Conservation (phyloP, 495 filamentous ascomycete genomes). For the Annulohypoxylon stygium region DNA sequence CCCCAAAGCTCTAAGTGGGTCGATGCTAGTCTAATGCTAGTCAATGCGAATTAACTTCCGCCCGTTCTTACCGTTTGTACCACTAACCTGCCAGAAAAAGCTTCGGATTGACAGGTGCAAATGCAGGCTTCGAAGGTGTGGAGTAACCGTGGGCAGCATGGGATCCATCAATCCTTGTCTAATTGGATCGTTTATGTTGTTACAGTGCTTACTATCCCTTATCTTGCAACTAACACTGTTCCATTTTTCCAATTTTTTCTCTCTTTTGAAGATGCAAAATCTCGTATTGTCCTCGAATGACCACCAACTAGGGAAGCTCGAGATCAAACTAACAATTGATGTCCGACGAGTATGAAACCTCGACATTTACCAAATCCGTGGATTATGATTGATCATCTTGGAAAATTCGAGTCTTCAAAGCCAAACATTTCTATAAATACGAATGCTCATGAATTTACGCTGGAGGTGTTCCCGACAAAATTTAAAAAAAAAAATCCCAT, state of each 20-base stretch:
- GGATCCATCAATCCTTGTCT: neutral
- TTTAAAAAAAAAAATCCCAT: neutral
- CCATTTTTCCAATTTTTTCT: neutral
- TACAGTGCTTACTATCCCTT: conserved; percentile 25
- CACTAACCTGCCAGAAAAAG: conserved; percentile 25
- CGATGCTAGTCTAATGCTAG: conserved; percentile 12
- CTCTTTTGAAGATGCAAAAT: conserved; percentile 9
- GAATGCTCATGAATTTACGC: neutral
- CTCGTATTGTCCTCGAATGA: conserved; percentile 35
- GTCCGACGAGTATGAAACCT: neutral
- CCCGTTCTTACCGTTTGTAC: conserved; percentile 23
- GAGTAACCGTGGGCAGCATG: conserved; percentile 4
- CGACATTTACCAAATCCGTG: neutral
- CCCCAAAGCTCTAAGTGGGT: neutral
- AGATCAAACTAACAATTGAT: neutral
- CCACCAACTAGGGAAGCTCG: neutral
- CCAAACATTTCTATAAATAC: neutral
- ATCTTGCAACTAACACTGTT: neutral
- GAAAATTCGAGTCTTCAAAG: neutral
- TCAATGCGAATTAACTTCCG: conserved; percentile 35
- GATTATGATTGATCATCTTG: neutral
- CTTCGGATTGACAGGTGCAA: conserved; percentile 24
- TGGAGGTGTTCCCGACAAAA: neutral
- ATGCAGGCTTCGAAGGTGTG: neutral
- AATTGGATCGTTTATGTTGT: conserved; percentile 22